Conservation (phyloP, 2,329 filamentous ascomycete genomes). For the Penicillium hesseltinei region DNA sequence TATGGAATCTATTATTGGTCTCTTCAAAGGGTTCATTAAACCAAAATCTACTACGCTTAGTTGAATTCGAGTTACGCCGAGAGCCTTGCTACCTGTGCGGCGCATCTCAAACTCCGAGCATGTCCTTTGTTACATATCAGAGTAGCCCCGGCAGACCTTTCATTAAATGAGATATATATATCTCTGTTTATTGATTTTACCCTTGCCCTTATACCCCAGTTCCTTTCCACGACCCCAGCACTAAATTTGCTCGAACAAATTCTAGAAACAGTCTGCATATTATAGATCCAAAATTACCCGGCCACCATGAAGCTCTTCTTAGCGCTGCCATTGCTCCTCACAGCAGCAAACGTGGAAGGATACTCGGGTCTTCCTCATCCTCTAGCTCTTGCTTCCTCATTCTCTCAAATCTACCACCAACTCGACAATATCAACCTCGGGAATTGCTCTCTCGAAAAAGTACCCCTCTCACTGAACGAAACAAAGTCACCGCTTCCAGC, state of each 20-base stretch:
- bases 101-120: neutral
- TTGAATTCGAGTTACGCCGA: neutral
- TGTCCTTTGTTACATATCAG: slow-evolving; percentile 4
- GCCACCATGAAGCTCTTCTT: slow-evolving; percentile 6
- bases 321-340: neutral
- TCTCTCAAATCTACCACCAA: slow-evolving; percentile 21
- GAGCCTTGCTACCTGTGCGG: slow-evolving; percentile 2
- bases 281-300: neutral
- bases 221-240: neutral
- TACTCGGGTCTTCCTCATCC: slow-evolving; percentile 13
- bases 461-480: slow-evolving; percentile 18
- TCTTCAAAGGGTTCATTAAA: neutral
- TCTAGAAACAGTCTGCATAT: neutral
- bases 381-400: slow-evolving; percentile 15
- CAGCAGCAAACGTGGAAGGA: neutral
- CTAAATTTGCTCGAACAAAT: neutral
- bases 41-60: neutral
- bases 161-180: neutral
- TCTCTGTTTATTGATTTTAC: neutral
- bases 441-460: slow-evolving; percentile 22
- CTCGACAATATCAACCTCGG: slow-evolving; percentile 22
- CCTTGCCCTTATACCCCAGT: neutral
- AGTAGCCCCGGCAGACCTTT: neutral
- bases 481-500: slow-evolving; percentile 27
- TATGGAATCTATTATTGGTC: neutral